A percentile compares a stretch with the other conserved stretches of the same genome.
These are phyloP conservation scores for Plectosphaerella cucumerina DNA, from an alignment of 2,329 filamentous ascomycete species.

Conservation along the genomic window DNA sequence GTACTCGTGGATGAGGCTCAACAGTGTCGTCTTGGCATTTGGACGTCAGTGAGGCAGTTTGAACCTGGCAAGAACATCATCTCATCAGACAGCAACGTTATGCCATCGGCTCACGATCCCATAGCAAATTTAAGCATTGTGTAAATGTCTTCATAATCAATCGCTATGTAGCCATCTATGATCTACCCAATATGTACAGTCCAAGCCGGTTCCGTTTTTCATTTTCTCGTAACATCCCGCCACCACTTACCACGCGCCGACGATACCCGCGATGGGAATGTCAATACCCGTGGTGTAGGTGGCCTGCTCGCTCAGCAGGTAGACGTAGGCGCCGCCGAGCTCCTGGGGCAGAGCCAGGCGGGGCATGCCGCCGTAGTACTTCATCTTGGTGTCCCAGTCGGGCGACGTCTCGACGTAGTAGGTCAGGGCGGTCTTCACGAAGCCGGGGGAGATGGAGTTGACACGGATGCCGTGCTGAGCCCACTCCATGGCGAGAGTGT, in stretches of 20 bases:
- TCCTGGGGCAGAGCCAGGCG: conserved; percentile 48
- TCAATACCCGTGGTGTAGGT: conserved; percentile 46
- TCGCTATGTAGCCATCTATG: too few species aligned
- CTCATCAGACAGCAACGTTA: too few species aligned
- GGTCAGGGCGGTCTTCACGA: conserved; percentile 39
- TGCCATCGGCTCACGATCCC: too few species aligned
- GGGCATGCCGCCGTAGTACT: conserved; percentile 55
- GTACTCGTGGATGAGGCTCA: too few species aligned
- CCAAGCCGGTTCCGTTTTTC: background rate
- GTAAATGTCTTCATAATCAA: too few species aligned
- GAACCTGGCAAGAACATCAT: too few species aligned
- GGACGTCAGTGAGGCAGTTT: too few species aligned
- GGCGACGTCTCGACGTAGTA: conserved; percentile 46
- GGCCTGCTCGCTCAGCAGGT: conserved; percentile 45
- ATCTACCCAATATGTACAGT: background rate
- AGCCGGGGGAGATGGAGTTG: conserved; percentile 42
- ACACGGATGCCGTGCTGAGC: conserved; percentile 38
- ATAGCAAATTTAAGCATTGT: too few species aligned
- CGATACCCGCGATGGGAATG: conserved; percentile 36
- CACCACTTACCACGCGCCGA: conserved; percentile 17
- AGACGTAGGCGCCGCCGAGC: conserved; percentile 53
- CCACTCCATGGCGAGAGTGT: conserved; percentile 42
- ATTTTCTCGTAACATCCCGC: background rate
- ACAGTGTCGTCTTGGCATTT: too few species aligned
- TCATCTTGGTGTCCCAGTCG: conserved; percentile 52